These are phyloP conservation scores for Diplodia seriata DNA, from an alignment of 2,329 filamentous ascomycete genomes.

Conservation along the genomic window DNA sequence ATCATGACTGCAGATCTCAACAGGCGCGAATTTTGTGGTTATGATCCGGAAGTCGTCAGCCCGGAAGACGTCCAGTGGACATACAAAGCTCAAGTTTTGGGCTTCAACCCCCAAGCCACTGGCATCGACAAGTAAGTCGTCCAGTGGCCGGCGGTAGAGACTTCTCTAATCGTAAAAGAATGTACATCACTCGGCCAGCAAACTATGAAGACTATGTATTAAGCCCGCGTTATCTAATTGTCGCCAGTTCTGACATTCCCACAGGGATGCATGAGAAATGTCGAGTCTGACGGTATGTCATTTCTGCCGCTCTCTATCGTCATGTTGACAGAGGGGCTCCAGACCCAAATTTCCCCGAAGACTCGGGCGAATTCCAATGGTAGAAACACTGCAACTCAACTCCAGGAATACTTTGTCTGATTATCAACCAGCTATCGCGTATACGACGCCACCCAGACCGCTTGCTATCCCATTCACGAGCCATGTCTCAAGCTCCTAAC, in stretches of 20 bases:
- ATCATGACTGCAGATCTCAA: neutral
- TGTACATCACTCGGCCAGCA: conserved; percentile 36
- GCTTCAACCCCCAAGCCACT: conserved; percentile 34
- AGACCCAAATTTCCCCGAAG: conserved; percentile 2
- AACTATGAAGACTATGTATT: conserved; percentile 34
- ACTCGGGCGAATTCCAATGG: conserved; percentile 4
- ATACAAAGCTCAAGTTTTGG: conserved; percentile 34
- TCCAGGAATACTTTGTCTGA: neutral
- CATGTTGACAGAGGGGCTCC: neutral
- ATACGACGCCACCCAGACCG: conserved; percentile 14
- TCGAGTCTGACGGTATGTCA: neutral
- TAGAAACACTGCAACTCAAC: neutral
- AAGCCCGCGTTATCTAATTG: too few species aligned
- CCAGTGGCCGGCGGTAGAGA: neutral
- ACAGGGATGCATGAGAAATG: neutral
- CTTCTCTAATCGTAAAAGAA: conserved; percentile 14
- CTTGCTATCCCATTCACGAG: conserved; percentile 38
- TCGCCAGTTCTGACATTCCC: neutral
- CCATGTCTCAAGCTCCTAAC: conserved; percentile 37
- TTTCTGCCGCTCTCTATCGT: too few species aligned
- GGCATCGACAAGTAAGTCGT: conserved; percentile 25
- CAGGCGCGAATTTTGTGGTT: conserved; percentile 32
- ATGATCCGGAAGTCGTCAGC: conserved; percentile 35
- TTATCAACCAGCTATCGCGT: conserved; percentile 29
- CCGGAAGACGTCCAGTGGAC: conserved; percentile 36